A percentile compares a stretch with the other conserved stretches of the same genome.
These are phyloP conservation scores for Potentilla sterilis DNA, from an alignment of 306 rosid species.

Conservation along the genomic window DNA sequence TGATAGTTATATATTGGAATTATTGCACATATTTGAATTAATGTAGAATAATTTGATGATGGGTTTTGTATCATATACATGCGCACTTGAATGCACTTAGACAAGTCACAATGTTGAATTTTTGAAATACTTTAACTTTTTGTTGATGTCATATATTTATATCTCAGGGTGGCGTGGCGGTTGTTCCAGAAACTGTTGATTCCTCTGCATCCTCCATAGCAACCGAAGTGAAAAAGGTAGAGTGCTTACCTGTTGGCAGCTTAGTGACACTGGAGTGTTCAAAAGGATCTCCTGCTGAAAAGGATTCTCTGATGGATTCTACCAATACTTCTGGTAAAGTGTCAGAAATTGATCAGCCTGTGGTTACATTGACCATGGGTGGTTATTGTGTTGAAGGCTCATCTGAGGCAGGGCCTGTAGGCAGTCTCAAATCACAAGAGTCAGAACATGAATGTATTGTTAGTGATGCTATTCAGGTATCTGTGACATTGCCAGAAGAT, in stretches of 20 bases:
- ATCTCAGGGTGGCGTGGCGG: constrained; percentile 16
- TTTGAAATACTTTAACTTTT: background rate
- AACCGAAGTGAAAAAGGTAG: constrained; percentile 26
- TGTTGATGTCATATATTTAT: background rate
- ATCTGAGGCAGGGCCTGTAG: constrained; percentile 30
- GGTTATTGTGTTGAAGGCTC: background rate
- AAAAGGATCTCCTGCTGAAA: background rate
- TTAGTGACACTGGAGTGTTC: background rate
- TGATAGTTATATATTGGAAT: background rate
- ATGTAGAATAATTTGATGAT: background rate
- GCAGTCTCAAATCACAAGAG: background rate
- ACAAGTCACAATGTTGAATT: background rate
- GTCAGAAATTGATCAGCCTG: background rate
- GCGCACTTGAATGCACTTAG: background rate
- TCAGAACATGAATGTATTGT: background rate
- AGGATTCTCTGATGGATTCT: background rate
- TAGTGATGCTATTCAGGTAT: constrained; percentile 4
- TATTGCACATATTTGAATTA: background rate
- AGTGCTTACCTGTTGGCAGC: constrained; percentile 10
- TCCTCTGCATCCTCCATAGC: constrained; percentile 8
- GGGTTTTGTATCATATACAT: background rate
- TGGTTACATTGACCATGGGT: constrained; percentile 3
- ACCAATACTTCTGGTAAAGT: background rate
- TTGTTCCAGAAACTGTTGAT: constrained; percentile 2
- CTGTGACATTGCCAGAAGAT: constrained; percentile 5